phyloP scores from a whole-genome alignment of 768 basidiomycete genomes.

The Leccinum ochraceum region DNA sequence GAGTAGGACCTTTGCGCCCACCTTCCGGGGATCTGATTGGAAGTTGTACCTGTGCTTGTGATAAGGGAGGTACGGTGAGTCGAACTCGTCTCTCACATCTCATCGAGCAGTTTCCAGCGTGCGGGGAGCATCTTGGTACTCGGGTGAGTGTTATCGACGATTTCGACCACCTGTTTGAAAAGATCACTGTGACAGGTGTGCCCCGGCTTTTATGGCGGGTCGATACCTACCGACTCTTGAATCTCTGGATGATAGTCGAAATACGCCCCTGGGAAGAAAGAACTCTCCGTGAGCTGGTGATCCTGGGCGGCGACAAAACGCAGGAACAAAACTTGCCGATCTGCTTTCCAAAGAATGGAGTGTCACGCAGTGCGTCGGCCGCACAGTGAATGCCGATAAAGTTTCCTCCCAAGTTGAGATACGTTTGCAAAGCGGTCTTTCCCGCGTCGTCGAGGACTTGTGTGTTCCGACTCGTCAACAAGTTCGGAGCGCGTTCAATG shows the following conservation, averaged over 20 bases:
- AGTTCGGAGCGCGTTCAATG: neutral
- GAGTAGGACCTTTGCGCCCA: constrained; percentile 65
- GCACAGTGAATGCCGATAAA: constrained; percentile 71
- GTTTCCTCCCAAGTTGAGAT: constrained; percentile 67
- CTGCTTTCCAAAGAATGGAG: constrained; percentile 56
- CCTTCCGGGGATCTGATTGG: constrained; percentile 62
- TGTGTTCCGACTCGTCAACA: neutral
- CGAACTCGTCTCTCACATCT: constrained; percentile 47
- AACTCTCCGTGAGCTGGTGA: constrained; percentile 1
- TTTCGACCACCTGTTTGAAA: constrained; percentile 51
- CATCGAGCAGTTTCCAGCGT: constrained; percentile 55
- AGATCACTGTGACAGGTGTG: neutral
- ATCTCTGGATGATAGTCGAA: constrained; percentile 73
- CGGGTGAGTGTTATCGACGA: constrained; percentile 59
- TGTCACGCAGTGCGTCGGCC: constrained; percentile 58
- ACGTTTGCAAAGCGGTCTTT: constrained; percentile 61
- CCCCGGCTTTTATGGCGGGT: neutral
- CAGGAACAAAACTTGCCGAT: constrained; percentile 42
- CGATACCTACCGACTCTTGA: constrained; percentile 56
- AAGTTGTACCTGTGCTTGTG: constrained; percentile 60
- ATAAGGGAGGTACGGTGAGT: constrained; percentile 10
- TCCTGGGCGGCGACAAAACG: neutral
- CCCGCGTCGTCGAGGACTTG: constrained; percentile 58
- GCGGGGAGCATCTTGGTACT: constrained; percentile 56
- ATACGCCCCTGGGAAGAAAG: constrained; percentile 46